Evolutionary conservation across 345 rosid genomes (phyloP).

Genomic region (Zanthoxylum bungeanum): DNA sequence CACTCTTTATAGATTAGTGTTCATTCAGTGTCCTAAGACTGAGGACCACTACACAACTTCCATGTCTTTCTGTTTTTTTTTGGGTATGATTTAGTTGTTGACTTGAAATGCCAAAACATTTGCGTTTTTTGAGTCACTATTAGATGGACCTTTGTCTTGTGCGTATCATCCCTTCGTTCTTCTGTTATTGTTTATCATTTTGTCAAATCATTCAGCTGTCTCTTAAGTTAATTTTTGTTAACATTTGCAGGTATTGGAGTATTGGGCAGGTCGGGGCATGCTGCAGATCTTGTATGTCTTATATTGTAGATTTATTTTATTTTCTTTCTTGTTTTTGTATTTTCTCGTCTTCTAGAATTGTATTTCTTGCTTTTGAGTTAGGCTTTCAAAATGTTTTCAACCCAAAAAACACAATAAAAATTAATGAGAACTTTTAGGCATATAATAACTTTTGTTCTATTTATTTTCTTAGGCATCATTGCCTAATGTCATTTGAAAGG

Average conservation of each 20-base stretch:
- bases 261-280: conserved; percentile 96
- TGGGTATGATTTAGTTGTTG: neutral
- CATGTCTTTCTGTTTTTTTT: neutral
- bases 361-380: neutral
- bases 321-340: neutral
- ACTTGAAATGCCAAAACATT: neutral
- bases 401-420: neutral
- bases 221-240: neutral
- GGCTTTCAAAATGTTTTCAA: conserved; percentile 1
- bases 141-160: neutral
- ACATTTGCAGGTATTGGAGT: conserved; percentile 74
- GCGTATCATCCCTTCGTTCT: neutral
- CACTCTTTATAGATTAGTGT: neutral
- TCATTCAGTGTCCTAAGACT: neutral
- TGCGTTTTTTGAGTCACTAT: neutral
- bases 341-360: neutral
- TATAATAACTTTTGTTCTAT: neutral
- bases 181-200: neutral
- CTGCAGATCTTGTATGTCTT: conserved; percentile 94
- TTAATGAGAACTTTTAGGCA: neutral
- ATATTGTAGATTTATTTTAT: conserved; percentile 13
- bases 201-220: neutral
- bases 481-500: neutral
- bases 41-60: neutral
- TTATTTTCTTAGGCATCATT: neutral